Percentiles rank a stretch among this genome's conserved stretches.
Evolutionary conservation across 192 early-diverging fungal genomes (phyloP).

Genomic region (Funneliformis geosporum): DNA sequence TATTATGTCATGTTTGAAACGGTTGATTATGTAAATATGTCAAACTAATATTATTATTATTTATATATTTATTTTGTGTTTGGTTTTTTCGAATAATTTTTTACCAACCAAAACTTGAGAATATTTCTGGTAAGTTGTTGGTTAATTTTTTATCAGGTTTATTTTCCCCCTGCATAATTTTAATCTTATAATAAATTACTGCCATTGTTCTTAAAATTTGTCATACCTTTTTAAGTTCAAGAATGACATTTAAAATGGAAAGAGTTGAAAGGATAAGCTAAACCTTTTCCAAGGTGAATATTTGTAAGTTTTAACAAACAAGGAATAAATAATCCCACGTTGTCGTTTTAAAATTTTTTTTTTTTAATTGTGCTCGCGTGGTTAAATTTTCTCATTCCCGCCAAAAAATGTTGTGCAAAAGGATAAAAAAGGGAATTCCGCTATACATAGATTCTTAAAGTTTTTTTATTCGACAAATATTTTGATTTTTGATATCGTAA

Average conservation of each 20-base stretch:
- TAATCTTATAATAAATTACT: background rate
- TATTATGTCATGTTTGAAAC: background rate
- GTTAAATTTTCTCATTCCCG: too few relatives aligned
- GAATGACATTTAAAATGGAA: background rate
- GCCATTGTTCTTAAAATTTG: background rate
- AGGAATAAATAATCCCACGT: background rate
- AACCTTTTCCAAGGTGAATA: background rate
- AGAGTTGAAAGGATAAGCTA: background rate
- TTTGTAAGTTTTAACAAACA: background rate
- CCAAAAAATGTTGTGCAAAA: background rate
- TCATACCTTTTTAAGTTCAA: background rate
- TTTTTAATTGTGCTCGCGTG: too few relatives aligned
- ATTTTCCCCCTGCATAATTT: background rate
- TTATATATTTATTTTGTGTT: too few relatives aligned
- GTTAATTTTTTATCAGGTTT: background rate
- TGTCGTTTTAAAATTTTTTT: too few relatives aligned
- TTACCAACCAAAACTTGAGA: background rate
- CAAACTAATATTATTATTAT: too few relatives aligned
- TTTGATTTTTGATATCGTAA: too few relatives aligned
- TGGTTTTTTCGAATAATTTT: too few relatives aligned
- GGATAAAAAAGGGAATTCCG: background rate
- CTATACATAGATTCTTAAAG: too few relatives aligned
- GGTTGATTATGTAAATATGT: too few relatives aligned
- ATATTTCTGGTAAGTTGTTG: background rate
- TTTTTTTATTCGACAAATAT: too few relatives aligned